A percentile compares a stretch with the other conserved stretches of the same genome.
Conservation (phyloP, 495 filamentous ascomycete genomes). For the Margaritispora aquatica region DNA sequence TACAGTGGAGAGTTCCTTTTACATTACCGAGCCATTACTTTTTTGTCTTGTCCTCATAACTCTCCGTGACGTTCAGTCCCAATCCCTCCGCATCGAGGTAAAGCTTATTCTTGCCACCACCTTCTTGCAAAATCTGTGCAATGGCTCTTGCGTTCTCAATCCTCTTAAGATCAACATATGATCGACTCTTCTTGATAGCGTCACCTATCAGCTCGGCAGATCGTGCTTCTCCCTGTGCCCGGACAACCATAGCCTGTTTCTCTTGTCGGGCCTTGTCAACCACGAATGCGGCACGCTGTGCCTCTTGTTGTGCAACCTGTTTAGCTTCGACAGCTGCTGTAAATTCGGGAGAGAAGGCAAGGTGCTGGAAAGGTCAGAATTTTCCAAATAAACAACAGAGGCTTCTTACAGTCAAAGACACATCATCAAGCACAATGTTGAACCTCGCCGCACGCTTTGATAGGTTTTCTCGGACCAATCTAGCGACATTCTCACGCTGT, state of each 20-base stretch:
- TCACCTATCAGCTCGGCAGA: constrained; percentile 98
- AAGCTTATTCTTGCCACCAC: constrained; percentile 86
- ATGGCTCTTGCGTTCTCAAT: constrained; percentile 94
- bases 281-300: constrained; percentile 92
- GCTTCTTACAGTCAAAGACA: constrained; percentile 80
- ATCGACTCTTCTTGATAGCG: constrained; percentile 97
- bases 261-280: constrained; percentile 99
- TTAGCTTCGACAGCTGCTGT: constrained; percentile 98
- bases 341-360: constrained; percentile 99
- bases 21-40: constrained; percentile 21
- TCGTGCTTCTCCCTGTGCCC: constrained; percentile 97
- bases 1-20: constrained; percentile 27
- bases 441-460: constrained; percentile 87
- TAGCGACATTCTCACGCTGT: constrained; percentile 92
- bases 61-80: constrained; percentile 69
- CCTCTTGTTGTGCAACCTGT: constrained; percentile 98
- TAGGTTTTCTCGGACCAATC: constrained; percentile 87
- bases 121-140: constrained; percentile 74
- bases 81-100: constrained; percentile 85
- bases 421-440: constrained; percentile 96
- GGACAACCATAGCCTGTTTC: constrained; percentile 98
- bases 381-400: constrained; percentile 7
- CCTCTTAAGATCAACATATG: constrained; percentile 92
- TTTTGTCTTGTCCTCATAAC: constrained; percentile 27
- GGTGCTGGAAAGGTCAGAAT: constrained; percentile 55